These are phyloP conservation scores for Lagenaria siceraria DNA, from an alignment of 306 rosid species.

Conservation along the genomic window DNA sequence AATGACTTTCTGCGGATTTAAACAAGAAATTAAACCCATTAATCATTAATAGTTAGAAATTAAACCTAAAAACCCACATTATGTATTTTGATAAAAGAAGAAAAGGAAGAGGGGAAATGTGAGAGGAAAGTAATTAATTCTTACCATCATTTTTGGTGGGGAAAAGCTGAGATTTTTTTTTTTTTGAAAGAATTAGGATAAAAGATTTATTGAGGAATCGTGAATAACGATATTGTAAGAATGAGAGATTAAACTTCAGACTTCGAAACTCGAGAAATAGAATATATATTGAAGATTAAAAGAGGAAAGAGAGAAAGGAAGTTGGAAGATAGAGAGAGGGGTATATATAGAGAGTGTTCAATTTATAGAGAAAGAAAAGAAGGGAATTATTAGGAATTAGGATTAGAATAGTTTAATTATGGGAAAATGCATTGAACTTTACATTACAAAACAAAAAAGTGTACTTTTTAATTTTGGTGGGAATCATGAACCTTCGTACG, in stretches of 20 bases:
- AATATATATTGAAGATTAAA: background rate
- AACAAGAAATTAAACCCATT: background rate
- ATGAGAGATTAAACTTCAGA: too few relatives aligned
- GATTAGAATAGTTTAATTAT: background rate
- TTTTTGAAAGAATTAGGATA: too few relatives aligned
- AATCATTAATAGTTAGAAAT: background rate
- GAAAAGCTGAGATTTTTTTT: too few relatives aligned
- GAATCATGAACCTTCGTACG: background rate
- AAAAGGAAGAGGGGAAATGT: too few relatives aligned
- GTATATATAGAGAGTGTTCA: background rate
- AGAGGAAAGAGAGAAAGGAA: too few relatives aligned
- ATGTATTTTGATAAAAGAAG: too few relatives aligned
- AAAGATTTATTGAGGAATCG: background rate
- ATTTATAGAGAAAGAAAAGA: background rate
- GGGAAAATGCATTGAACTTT: background rate
- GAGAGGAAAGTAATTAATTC: background rate
- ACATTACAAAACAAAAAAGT: background rate
- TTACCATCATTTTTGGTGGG: background rate
- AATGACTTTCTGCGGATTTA: conserved; percentile 49
- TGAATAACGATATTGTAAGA: background rate
- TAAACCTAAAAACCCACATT: too few relatives aligned
- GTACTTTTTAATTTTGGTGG: background rate
- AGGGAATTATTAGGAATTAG: background rate
- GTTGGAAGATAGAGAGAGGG: background rate
- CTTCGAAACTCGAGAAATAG: too few relatives aligned